Evolutionary conservation across 2,329 filamentous ascomycete species (phyloP).

Genomic region (Fusarium continuum): DNA sequence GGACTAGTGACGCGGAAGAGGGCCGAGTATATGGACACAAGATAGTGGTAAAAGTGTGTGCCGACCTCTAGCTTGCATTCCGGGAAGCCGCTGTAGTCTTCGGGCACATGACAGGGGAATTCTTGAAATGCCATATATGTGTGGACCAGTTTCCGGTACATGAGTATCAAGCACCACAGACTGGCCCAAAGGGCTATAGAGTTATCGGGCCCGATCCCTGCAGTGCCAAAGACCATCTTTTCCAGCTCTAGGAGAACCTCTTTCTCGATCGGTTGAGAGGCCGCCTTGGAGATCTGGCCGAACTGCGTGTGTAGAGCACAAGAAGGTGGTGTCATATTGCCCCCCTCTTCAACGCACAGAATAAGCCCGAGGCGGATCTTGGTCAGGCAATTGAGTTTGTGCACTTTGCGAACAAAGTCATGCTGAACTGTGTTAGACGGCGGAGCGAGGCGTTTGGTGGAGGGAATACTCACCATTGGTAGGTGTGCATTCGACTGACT

Average conservation of each 20-base stretch:
- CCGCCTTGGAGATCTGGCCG: conserved; percentile 42
- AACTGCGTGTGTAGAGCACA: conserved; percentile 44
- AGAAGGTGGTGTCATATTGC: conserved; percentile 39
- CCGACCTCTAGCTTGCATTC: conserved; percentile 43
- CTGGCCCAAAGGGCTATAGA: conserved; percentile 43
- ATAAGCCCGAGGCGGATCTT: conserved; percentile 42
- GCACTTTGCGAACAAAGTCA: conserved; percentile 40
- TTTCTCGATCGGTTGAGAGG: conserved; percentile 42
- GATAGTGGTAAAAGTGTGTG: conserved; percentile 44
- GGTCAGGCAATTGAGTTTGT: conserved; percentile 41
- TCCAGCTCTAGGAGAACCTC: conserved; percentile 40
- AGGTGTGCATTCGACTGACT: conserved; percentile 33
- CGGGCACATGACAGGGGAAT: conserved; percentile 44
- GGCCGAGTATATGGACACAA: conserved; percentile 43
- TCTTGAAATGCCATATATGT: conserved; percentile 44
- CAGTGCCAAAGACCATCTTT: conserved; percentile 39
- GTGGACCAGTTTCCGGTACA: conserved; percentile 44
- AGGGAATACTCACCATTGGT: conserved; percentile 36
- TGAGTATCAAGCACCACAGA: conserved; percentile 43
- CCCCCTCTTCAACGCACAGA: conserved; percentile 38
- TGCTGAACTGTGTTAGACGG: conserved; percentile 25
- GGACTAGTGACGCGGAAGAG: conserved; percentile 43
- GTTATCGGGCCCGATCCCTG: conserved; percentile 39
- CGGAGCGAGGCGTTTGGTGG: background rate
- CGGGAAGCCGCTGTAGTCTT: conserved; percentile 44